Base-by-base conservation (phyloP, 306 rosid genomes). In the Alnus glutinosa region DNA sequence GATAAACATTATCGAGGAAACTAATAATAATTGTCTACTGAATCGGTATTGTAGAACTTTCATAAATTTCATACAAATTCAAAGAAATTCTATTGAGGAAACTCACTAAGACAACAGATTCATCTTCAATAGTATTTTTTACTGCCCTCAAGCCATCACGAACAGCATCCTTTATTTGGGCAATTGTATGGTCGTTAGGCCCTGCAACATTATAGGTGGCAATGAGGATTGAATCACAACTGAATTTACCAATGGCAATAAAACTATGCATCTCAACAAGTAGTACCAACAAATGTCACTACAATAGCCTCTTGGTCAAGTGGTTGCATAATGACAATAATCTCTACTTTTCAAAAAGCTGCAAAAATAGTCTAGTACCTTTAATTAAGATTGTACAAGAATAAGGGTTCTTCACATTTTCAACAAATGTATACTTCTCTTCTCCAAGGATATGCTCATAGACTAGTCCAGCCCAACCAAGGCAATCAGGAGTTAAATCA, bases 381-480 rank as follows among this genome's bases (percentile, higher is more conserved):
- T 95, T 95, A 74, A 95, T 95, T 79, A 95, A 91, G 81, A 95
- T 95, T 61, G 99, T 95, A 83, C 99, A 95, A 57, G 99, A 95
- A 79, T 84, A 86, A 36, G 99, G 98, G 79, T 95, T 93, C 84
- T 91, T 95, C 77, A 95, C 98, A 80, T 95, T 87, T 82, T 95
- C 99, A 18, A 95, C 86, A 42, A 95, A 95, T 78, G 99, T 95
- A 75, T 95, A 95, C 83, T 95, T 95, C 81, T 93, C 97, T 88
- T 95, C 99, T 54, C 99, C 99, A 75, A 95, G 99, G 71, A 86
- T 89, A 68, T 95, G 99, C 88, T 95, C 99, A 73, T 95, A 90
- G 74, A 95, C 99, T 86, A 91, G 84, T 73, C 99, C 99, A 75
- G 99, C 99, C 99, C 98, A 95, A 67, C 99, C 99, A 81, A 95